A percentile compares a stretch with the other conserved stretches of the same genome.
Evolutionary conservation across 2,329 filamentous ascomycete genomes (phyloP).

Genomic region (Moelleriella libera): DNA sequence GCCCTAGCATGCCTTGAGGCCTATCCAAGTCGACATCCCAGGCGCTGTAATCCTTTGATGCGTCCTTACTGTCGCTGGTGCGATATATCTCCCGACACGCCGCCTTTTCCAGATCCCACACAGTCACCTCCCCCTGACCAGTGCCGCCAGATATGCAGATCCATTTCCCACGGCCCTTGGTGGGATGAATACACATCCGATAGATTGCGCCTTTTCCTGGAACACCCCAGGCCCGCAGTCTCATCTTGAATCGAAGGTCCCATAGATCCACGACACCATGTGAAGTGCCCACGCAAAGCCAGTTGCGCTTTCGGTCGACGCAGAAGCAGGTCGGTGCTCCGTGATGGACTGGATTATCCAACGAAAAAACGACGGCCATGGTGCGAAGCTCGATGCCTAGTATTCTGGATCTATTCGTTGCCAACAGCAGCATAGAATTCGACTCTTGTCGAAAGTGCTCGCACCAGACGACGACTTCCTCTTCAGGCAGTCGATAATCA

Average conservation of each 20-base stretch:
- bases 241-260: slow-evolving; percentile 89
- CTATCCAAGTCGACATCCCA: slow-evolving; percentile 86
- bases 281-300: slow-evolving; percentile 82
- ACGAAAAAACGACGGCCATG: slow-evolving; percentile 67
- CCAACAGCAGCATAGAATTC: slow-evolving; percentile 69
- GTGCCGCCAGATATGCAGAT: slow-evolving; percentile 83
- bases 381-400: slow-evolving; percentile 74
- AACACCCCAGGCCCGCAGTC: slow-evolving; percentile 78
- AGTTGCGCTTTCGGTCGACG: slow-evolving; percentile 72
- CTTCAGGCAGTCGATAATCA: slow-evolving; percentile 61
- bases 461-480: slow-evolving; percentile 75
- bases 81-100: slow-evolving; percentile 83
- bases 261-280: slow-evolving; percentile 89
- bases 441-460: slow-evolving; percentile 80
- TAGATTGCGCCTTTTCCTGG: slow-evolving; percentile 70
- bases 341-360: slow-evolving; percentile 83
- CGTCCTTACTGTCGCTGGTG: slow-evolving; percentile 46
- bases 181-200: slow-evolving; percentile 64
- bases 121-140: slow-evolving; percentile 74
- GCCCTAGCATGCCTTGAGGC: slow-evolving; percentile 71
- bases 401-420: slow-evolving; percentile 74
- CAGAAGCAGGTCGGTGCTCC: slow-evolving; percentile 87
- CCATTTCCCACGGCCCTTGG: slow-evolving; percentile 65
- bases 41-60: slow-evolving; percentile 57
- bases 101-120: slow-evolving; percentile 90